A percentile compares a stretch with the other conserved stretches of the same genome.
Conservation (phyloP, 176 grass and related monocot genomes). For the Triticum urartu region DNA sequence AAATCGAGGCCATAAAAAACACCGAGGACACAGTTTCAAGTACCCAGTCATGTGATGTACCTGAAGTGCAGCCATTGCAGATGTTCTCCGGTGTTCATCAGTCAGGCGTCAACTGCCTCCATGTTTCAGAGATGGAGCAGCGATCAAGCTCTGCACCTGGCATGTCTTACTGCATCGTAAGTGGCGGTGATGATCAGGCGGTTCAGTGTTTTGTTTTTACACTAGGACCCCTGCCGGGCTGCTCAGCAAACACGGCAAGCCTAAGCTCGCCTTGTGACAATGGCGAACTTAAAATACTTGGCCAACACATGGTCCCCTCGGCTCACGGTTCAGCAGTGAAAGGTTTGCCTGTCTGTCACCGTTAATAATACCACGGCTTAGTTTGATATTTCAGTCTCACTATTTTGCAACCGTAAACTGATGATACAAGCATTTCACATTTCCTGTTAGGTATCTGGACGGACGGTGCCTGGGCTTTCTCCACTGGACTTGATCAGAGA, state of each 20-base stretch:
- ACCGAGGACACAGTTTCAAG: slow-evolving; percentile 16
- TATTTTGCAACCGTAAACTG: not conserved
- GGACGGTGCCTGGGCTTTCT: slow-evolving; percentile 79
- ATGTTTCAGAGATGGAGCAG: slow-evolving; percentile 35
- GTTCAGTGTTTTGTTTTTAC: slow-evolving; percentile 55
- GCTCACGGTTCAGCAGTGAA: slow-evolving; percentile 91
- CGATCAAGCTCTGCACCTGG: slow-evolving; percentile 19
- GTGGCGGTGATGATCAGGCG: slow-evolving; percentile 88
- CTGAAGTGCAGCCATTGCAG: slow-evolving; percentile 53
- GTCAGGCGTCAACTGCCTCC: slow-evolving; percentile 88
- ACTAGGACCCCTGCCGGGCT: slow-evolving; percentile 32
- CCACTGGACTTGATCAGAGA: slow-evolving; percentile 89
- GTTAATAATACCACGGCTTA: not conserved
- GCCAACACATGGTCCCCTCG: slow-evolving; percentile 48
- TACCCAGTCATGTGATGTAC: slow-evolving; percentile 33
- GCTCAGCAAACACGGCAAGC: not conserved
- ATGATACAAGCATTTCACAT: not conserved
- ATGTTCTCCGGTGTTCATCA: slow-evolving; percentile 63
- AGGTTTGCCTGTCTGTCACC: slow-evolving; percentile 45
- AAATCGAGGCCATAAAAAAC: slow-evolving; percentile 14
- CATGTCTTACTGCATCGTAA: slow-evolving; percentile 55
- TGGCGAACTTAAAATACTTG: slow-evolving; percentile 33
- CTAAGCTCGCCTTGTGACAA: slow-evolving; percentile 5
- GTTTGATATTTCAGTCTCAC: not conserved
- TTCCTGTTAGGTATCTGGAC: slow-evolving; percentile 70